Conservation (phyloP, 2,329 filamentous ascomycete species). For the Nothophoma quercina region DNA sequence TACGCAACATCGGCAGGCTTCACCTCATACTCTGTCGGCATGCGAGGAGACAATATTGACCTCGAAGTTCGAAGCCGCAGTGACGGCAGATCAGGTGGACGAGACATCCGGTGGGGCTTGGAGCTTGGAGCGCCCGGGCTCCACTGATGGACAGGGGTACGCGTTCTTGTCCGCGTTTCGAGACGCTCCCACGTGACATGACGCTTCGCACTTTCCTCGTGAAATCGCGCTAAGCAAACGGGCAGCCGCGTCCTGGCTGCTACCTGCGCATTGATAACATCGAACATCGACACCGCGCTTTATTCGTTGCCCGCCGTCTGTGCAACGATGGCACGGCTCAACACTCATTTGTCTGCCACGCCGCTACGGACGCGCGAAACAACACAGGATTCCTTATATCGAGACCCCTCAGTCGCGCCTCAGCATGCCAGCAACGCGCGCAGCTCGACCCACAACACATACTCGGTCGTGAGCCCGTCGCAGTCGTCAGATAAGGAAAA, state of each 20-base stretch:
- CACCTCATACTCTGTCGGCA: neutral
- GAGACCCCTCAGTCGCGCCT: slow-evolving; percentile 45
- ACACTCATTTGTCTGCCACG: slow-evolving; percentile 42
- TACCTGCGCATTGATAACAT: neutral
- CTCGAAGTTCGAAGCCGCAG: too few relatives aligned
- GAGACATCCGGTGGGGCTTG: slow-evolving; percentile 16
- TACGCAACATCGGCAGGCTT: slow-evolving; percentile 11
- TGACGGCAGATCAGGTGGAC: slow-evolving; percentile 9
- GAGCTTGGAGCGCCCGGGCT: slow-evolving; percentile 3
- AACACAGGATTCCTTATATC: slow-evolving; percentile 46
- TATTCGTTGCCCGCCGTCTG: neutral
- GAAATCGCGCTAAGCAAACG: slow-evolving; percentile 29
- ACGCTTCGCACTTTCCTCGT: slow-evolving; percentile 23
- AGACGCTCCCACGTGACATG: slow-evolving; percentile 32
- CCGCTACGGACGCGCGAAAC: slow-evolving; percentile 38
- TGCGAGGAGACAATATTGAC: neutral
- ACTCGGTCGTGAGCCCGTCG: slow-evolving; percentile 44
- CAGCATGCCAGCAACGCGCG: slow-evolving; percentile 25
- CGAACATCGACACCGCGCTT: slow-evolving; percentile 11
- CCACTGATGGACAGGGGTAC: slow-evolving; percentile 25
- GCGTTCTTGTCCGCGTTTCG: too few relatives aligned
- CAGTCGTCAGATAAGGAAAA: slow-evolving; percentile 57
- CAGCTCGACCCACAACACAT: slow-evolving; percentile 36
- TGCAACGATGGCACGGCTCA: slow-evolving; percentile 48
- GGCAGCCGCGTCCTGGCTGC: slow-evolving; percentile 20